phyloP scores from a whole-genome alignment of 306 rosid genomes.

The Lotus japonicus region DNA sequence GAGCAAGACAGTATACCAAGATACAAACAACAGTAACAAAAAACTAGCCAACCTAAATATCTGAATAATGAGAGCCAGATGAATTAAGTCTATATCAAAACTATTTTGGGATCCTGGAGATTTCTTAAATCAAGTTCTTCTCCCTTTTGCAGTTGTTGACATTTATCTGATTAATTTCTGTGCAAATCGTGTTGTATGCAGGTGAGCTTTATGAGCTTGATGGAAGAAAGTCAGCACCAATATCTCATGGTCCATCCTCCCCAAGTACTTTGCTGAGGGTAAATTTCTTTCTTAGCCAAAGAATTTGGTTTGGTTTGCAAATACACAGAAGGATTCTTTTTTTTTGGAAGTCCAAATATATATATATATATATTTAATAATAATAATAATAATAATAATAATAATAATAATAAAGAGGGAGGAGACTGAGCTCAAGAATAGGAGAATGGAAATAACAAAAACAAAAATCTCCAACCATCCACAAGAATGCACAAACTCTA shows the following conservation, averaged over 20 bases:
- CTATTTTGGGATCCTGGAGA: not conserved
- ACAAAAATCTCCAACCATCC: no score
- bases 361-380: no score
- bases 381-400: no score
- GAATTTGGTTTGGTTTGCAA: conserved; percentile 8
- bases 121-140: not conserved
- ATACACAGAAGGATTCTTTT: not conserved
- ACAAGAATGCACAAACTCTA: no score
- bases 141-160: not conserved
- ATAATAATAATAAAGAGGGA: no score
- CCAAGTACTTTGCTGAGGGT: conserved; percentile 62
- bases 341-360: no score
- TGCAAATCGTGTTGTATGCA: conserved; percentile 10
- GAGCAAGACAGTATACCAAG: not conserved
- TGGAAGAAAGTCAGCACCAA: conserved; percentile 71
- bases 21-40: conserved; percentile 1
- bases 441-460: no score
- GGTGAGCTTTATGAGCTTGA: conserved; percentile 89
- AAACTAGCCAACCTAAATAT: not conserved
- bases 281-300: conserved; percentile 1
- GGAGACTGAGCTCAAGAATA: no score
- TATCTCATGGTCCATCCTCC: conserved; percentile 75
- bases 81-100: not conserved
- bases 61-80: not conserved
- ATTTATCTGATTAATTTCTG: not conserved